Conservation (phyloP, 305 asterid species). For the Solanum hybrid region DNA sequence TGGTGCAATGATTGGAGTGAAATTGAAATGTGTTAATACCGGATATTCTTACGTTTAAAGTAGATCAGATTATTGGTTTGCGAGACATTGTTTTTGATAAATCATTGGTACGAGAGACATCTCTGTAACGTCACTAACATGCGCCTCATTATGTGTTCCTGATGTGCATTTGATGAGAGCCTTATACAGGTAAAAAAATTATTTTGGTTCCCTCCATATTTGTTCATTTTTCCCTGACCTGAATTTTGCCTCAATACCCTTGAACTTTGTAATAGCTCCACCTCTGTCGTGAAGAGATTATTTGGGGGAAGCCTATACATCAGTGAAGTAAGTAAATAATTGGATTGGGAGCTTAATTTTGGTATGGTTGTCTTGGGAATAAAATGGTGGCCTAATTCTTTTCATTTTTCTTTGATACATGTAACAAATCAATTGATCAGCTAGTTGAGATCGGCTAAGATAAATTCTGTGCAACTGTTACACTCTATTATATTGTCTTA, state of each 20-base stretch:
- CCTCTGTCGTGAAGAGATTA: background rate
- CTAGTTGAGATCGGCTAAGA: background rate
- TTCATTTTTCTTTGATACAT: background rate
- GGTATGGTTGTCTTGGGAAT: background rate
- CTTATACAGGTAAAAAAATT: background rate
- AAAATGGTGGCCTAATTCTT: background rate
- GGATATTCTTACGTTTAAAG: background rate
- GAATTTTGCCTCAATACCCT: background rate
- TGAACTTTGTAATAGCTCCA: background rate
- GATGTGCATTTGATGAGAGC: background rate
- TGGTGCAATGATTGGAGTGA: background rate
- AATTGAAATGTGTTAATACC: background rate
- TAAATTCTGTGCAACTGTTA: background rate
- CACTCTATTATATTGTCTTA: background rate
- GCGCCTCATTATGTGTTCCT: background rate
- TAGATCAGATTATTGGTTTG: background rate
- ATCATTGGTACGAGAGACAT: background rate
- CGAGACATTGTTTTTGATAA: background rate
- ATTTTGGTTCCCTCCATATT: background rate
- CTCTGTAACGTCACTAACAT: background rate
- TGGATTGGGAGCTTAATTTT: background rate
- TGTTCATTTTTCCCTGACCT: background rate
- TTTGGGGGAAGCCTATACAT: background rate
- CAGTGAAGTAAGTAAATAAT: background rate
- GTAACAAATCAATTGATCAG: background rate